phyloP scores from a whole-genome alignment of 768 basidiomycete species.

The Lyophyllum semitale region DNA sequence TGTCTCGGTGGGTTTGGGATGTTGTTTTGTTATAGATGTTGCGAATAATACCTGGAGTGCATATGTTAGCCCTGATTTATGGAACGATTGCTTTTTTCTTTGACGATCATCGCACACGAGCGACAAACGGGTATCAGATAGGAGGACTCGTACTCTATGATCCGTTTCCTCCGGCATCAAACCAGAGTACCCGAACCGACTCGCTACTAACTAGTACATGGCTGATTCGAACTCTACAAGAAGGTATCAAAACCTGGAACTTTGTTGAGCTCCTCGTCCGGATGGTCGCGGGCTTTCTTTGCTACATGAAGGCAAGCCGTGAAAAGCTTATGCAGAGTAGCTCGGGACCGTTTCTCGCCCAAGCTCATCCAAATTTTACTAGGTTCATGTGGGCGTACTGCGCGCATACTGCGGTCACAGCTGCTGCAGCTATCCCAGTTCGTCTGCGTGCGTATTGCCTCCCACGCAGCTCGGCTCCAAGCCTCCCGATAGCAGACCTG shows the following conservation, averaged over 20 bases:
- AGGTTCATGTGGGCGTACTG: not conserved
- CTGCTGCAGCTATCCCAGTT: too few species aligned
- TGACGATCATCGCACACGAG: not conserved
- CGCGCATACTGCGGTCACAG: too few species aligned
- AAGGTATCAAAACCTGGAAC: not conserved
- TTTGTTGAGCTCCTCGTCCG: not conserved
- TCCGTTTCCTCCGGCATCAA: too few species aligned
- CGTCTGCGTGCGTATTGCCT: not conserved
- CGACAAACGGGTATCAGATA: not conserved
- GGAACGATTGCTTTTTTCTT: not conserved
- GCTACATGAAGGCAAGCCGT: not conserved
- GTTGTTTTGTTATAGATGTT: too few species aligned
- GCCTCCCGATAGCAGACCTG: not conserved
- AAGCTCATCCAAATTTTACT: not conserved
- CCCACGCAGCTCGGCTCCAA: not conserved
- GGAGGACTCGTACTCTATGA: too few species aligned
- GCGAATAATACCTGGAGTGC: too few species aligned
- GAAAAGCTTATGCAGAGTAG: not conserved
- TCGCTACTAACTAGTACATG: too few species aligned
- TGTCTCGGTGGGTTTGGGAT: too few species aligned
- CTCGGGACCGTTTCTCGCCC: not conserved
- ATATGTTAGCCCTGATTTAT: too few species aligned
- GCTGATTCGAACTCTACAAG: not conserved
- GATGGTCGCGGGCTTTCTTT: not conserved
- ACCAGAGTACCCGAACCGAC: too few species aligned